A percentile compares a stretch with the other conserved stretches of the same genome.
phyloP scores from a whole-genome alignment of 495 filamentous ascomycete genomes.

The Xylaria sp. region DNA sequence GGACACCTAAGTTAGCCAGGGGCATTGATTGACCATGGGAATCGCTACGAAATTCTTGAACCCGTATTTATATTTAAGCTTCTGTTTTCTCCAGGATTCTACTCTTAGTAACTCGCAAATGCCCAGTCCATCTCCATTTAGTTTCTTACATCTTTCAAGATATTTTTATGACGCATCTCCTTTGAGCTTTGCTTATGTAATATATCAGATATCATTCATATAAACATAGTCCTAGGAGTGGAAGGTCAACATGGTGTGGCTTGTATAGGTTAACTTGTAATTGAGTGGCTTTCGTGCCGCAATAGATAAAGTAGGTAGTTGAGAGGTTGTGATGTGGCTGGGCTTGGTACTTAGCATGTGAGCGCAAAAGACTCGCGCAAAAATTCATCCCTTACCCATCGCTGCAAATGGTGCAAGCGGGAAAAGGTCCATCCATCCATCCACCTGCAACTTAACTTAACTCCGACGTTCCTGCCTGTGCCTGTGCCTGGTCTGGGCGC shows the following conservation, averaged over 20 bases:
- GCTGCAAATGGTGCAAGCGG: too few species aligned
- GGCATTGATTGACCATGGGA: background rate
- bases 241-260: too few species aligned
- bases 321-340: too few species aligned
- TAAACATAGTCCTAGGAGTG: too few species aligned
- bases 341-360: too few species aligned
- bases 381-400: too few species aligned
- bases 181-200: background rate
- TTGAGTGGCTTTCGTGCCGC: too few species aligned
- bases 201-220: background rate
- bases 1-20: background rate
- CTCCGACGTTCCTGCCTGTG: background rate
- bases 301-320: too few species aligned
- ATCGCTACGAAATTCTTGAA: background rate
- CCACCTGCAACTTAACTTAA: slow-evolving; percentile 11
- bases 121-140: background rate
- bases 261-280: background rate
- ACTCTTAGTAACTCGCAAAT: background rate
- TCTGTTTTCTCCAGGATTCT: background rate
- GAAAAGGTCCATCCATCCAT: background rate
- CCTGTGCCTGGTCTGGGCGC: slow-evolving; percentile 10
- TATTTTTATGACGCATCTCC: background rate
- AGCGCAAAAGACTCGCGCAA: too few species aligned
- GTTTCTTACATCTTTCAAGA: background rate
- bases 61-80: background rate